Conservation (phyloP, 805 yeast species). For the Yarrowia sp. region DNA sequence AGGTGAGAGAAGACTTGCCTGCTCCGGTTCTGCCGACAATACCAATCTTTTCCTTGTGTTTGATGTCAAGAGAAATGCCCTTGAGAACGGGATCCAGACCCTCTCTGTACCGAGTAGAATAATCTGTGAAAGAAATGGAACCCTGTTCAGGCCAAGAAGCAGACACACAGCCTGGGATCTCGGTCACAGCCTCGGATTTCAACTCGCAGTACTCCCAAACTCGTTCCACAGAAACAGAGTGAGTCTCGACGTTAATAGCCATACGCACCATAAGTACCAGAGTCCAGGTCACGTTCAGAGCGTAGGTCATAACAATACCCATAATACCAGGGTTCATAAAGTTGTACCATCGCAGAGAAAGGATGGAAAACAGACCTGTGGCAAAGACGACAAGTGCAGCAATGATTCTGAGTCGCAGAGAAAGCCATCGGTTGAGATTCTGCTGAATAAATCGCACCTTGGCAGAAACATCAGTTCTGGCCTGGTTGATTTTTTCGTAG, state of each 20-base stretch:
- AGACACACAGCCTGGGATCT: slow-evolving; percentile 50
- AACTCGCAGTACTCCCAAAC: slow-evolving; percentile 37
- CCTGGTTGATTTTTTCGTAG: slow-evolving; percentile 49
- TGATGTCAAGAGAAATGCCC: slow-evolving; percentile 58
- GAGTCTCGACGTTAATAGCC: slow-evolving; percentile 91
- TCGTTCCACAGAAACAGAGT: slow-evolving; percentile 82
- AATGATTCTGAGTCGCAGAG: slow-evolving; percentile 78
- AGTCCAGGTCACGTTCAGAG: slow-evolving; percentile 79
- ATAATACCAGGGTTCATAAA: slow-evolving; percentile 75
- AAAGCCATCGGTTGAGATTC: slow-evolving; percentile 88
- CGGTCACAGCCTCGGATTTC: slow-evolving; percentile 51
- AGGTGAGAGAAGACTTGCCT: slow-evolving; percentile 82
- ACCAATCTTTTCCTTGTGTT: slow-evolving; percentile 76
- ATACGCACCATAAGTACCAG: slow-evolving; percentile 87
- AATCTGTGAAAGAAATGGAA: slow-evolving; percentile 57
- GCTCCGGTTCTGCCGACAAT: slow-evolving; percentile 87
- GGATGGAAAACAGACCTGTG: slow-evolving; percentile 63
- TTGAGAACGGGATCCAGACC: slow-evolving; percentile 69
- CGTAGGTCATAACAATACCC: slow-evolving; percentile 84
- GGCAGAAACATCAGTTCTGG: slow-evolving; percentile 64
- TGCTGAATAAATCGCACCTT: slow-evolving; percentile 78
- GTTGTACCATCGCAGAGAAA: slow-evolving; percentile 47
- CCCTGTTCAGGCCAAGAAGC: slow-evolving; percentile 69
- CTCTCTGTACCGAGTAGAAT: slow-evolving; percentile 65
- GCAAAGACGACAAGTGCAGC: slow-evolving; percentile 79